Evolutionary conservation across 1,284 basidiomycete species (phyloP), one percentile per base, ranked within the genome.

Genomic region (Ustilago hordei): DNA sequence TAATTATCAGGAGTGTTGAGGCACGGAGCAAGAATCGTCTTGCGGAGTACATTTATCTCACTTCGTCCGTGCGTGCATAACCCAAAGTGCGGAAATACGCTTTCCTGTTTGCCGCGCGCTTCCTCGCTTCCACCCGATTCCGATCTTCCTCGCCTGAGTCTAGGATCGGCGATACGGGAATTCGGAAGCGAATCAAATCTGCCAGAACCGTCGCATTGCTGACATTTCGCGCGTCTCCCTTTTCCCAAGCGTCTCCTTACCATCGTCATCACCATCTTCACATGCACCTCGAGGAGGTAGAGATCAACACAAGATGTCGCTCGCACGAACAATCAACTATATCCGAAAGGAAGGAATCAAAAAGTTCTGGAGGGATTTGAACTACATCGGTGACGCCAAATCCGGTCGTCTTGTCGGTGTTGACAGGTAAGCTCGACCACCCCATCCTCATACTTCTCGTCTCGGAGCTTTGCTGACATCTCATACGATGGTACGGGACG

Each of bases 341-440:
- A 80, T 84, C 63, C 74, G 80, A 43, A 78, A 81, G 67, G 81
- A 78, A 23, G 84, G 84, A 12, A 56, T 81, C 55, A 68, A 74
- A 56, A 79, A 81, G 64, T 85, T 73, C 75, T 85, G 82, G 82
- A 69, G 80, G 15, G 82, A 85, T 60, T 65, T 85, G 53, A 77
- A 84, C 64, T 82, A 82, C 62, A 84, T 85, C 34, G 84, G 84
- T 60, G 84, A 85, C 48, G 82, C 84, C 65, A 85, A 85, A 73
- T 78, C 80, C 23, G 84, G 84, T 64, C 76, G 67, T 36, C 74
- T 85, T 41, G 81, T 85, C 12, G 84, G 84, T 23, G 71, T 74
- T 45, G 84, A 85, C 73, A 66, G 77, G 81, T 79, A 64, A 56
- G 80, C 60, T 19, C 23, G 23, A 28, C 11, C 17, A n/a, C n/a